Conservation (phyloP, 1,139 yeast species). For the Kodamaea sp. region DNA sequence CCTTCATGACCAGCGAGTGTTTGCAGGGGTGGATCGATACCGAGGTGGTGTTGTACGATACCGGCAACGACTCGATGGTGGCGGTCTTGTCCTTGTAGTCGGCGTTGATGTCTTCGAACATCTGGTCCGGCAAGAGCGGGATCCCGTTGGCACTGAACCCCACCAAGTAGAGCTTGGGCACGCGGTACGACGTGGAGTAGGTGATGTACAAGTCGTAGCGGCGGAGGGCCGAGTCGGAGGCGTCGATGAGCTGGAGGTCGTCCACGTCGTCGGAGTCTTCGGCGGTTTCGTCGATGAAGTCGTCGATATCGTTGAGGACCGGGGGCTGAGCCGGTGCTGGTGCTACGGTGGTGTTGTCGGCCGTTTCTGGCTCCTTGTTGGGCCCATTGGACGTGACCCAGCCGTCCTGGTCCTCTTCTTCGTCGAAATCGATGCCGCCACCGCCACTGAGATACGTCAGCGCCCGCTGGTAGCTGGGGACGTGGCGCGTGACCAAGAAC, state of each 20-base stretch:
- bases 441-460: constrained; percentile 47
- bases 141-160: constrained; percentile 85
- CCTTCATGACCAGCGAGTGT: constrained; percentile 93
- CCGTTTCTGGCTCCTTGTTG: constrained; percentile 8
- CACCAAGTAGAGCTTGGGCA: constrained; percentile 89
- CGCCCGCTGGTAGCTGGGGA: constrained; percentile 82
- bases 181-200: constrained; percentile 92
- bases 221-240: constrained; percentile 47
- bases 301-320: constrained; percentile 40
- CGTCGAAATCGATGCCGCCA: constrained; percentile 34
- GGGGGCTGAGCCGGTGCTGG: constrained; percentile 12
- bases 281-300: constrained; percentile 32
- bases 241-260: constrained; percentile 29
- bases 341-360: constrained; percentile 1
- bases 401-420: constrained; percentile 55
- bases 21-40: constrained; percentile 96
- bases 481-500: constrained; percentile 81
- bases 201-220: constrained; percentile 87
- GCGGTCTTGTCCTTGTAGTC: constrained; percentile 96
- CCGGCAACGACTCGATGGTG: constrained; percentile 91
- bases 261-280: constrained; percentile 34
- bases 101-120: constrained; percentile 91
- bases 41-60: constrained; percentile 71
- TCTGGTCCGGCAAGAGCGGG: constrained; percentile 82
- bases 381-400: constrained; percentile 43